These are phyloP conservation scores for Microcyclosporella mali DNA, from an alignment of 2,329 filamentous ascomycete species.

Conservation along the genomic window DNA sequence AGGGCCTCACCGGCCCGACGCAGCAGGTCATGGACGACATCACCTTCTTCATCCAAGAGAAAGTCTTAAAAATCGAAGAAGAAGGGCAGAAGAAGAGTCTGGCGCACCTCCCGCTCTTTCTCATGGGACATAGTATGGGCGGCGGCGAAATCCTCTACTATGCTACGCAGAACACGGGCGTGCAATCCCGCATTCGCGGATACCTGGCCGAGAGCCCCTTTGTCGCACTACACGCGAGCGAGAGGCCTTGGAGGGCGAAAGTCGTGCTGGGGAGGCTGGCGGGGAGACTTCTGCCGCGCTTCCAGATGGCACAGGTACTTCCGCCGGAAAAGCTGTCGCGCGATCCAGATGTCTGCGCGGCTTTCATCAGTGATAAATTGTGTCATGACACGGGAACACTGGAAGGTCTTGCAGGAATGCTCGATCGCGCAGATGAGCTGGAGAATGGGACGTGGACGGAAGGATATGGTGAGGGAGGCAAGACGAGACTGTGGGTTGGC, in stretches of 20 bases:
- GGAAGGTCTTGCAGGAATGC: slow-evolving; percentile 68
- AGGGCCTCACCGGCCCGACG: slow-evolving; percentile 67
- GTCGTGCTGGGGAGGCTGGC: slow-evolving; percentile 62
- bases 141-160: slow-evolving; percentile 69
- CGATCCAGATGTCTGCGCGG: slow-evolving; percentile 57
- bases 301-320: slow-evolving; percentile 62
- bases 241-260: slow-evolving; percentile 58
- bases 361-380: slow-evolving; percentile 60
- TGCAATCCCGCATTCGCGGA: slow-evolving; percentile 60
- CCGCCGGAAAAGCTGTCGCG: slow-evolving; percentile 60
- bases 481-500: slow-evolving; percentile 61
- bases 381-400: slow-evolving; percentile 80
- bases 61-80: slow-evolving; percentile 9
- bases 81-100: neutral
- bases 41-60: slow-evolving; percentile 60
- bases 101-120: slow-evolving; percentile 57
- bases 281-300: slow-evolving; percentile 59
- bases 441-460: slow-evolving; percentile 47
- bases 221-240: slow-evolving; percentile 61
- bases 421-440: slow-evolving; percentile 65
- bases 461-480: slow-evolving; percentile 44
- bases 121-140: slow-evolving; percentile 89
- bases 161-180: slow-evolving; percentile 40
- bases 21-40: slow-evolving; percentile 68
- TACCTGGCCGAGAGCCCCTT: slow-evolving; percentile 75